Percentiles rank a stretch among this genome's conserved stretches.
Conservation (phyloP, 768 basidiomycete genomes). For the Amanita jacksonii region DNA sequence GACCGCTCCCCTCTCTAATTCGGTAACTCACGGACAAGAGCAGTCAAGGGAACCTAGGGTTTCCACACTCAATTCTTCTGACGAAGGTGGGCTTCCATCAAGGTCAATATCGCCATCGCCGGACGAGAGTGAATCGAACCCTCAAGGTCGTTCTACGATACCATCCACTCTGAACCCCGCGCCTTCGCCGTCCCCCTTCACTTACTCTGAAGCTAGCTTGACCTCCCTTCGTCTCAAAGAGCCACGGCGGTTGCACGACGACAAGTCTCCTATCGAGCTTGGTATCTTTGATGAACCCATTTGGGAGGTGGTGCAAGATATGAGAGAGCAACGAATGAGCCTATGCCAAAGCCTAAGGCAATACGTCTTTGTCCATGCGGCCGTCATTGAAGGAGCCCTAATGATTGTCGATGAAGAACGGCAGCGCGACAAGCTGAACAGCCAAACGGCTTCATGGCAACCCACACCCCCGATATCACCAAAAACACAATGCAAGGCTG, state of each 20-base stretch:
- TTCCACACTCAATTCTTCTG: conserved; percentile 10
- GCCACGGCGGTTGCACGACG: conserved; percentile 50
- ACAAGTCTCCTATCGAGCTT: conserved; percentile 46
- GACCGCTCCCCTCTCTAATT: too few relatives aligned
- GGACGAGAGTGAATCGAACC: conserved; percentile 8
- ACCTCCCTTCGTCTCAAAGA: conserved; percentile 43
- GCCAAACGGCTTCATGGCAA: not conserved
- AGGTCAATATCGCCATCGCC: conserved; percentile 21
- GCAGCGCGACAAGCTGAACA: conserved; percentile 13
- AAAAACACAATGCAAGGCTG: not conserved
- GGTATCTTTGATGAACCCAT: conserved; percentile 69
- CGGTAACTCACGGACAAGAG: too few relatives aligned
- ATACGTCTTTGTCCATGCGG: conserved; percentile 89
- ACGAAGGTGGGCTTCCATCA: conserved; percentile 20
- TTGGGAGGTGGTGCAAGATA: conserved; percentile 77
- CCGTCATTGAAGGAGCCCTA: conserved; percentile 72
- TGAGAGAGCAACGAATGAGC: conserved; percentile 96
- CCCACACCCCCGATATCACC: not conserved
- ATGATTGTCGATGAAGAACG: conserved; percentile 68
- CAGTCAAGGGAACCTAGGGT: not conserved
- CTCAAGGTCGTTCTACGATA: not conserved
- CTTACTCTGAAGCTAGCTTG: not conserved
- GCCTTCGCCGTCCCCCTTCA: conserved; percentile 6
- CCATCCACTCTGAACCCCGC: not conserved
- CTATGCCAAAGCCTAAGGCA: conserved; percentile 90